phyloP scores from a whole-genome alignment of 352 stramenopile species.

The Pythium phragmiticola region DNA sequence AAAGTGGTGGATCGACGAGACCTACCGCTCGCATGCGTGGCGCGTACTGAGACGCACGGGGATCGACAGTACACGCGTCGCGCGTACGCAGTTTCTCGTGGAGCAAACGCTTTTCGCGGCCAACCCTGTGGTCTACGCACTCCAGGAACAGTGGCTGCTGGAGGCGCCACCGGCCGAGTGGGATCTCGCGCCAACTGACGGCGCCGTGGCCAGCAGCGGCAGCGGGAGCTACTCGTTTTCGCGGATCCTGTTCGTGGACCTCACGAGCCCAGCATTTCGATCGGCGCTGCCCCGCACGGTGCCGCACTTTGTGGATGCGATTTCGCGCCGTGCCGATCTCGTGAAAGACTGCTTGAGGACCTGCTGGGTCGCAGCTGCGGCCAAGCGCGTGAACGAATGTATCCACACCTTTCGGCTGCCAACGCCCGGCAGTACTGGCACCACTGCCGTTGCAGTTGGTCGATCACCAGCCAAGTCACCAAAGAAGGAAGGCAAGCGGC shows the following conservation, averaged over 20 bases:
- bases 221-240: slow-evolving; percentile 41
- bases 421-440: background rate
- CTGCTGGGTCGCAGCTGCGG: slow-evolving; percentile 75
- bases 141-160: slow-evolving; percentile 88
- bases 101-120: slow-evolving; percentile 64
- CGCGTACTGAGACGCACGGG: slow-evolving; percentile 78
- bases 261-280: slow-evolving; percentile 64
- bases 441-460: background rate
- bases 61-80: slow-evolving; percentile 49
- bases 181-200: slow-evolving; percentile 49
- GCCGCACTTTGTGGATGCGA: slow-evolving; percentile 82
- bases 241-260: slow-evolving; percentile 82
- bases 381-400: slow-evolving; percentile 71
- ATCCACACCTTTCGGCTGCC: slow-evolving; percentile 26
- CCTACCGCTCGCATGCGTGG: slow-evolving; percentile 75
- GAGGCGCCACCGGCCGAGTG: slow-evolving; percentile 70
- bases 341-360: slow-evolving; percentile 85
- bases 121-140: slow-evolving; percentile 81
- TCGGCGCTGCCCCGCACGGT: slow-evolving; percentile 72
- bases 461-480: slow-evolving; percentile 15
- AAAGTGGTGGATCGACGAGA: slow-evolving; percentile 85
- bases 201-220: background rate
- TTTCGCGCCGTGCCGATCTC: slow-evolving; percentile 73
- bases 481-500: slow-evolving; percentile 8
- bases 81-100: slow-evolving; percentile 38